Conservation (phyloP, 1,284 basidiomycete genomes). For the Porodaedalea pini region DNA sequence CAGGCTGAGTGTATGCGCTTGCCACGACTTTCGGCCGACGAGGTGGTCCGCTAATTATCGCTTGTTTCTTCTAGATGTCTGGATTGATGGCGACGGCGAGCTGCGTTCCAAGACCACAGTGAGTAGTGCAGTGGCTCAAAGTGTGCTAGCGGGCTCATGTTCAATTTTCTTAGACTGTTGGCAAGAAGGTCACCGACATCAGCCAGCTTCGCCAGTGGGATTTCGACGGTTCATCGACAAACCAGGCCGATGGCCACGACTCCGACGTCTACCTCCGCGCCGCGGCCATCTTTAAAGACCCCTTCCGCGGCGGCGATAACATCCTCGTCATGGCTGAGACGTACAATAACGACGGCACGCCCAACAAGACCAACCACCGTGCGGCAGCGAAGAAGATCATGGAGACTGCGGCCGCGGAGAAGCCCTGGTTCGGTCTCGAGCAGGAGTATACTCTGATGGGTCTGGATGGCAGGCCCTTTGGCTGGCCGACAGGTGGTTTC, state of each 20-base stretch:
- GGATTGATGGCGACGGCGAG: conserved; percentile 91
- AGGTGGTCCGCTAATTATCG: conserved; percentile 26
- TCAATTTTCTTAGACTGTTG: conserved; percentile 57
- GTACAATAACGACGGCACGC: conserved; percentile 99
- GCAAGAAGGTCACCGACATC: conserved; percentile 82
- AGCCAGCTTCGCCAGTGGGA: conserved; percentile 94
- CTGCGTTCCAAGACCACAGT: conserved; percentile 94
- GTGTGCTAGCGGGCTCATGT: not conserved
- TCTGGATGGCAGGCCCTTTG: conserved; percentile 86
- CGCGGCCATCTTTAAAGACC: conserved; percentile 96
- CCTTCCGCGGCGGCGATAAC: conserved; percentile 98
- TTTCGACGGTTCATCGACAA: conserved; percentile 97
- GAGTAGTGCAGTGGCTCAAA: conserved; percentile 26
- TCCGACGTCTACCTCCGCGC: conserved; percentile 99
- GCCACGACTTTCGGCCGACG: conserved; percentile 34
- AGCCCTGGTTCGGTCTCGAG: conserved; percentile 98
- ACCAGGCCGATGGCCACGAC: conserved; percentile 91
- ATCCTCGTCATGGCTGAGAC: conserved; percentile 96
- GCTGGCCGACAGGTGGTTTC: conserved; percentile 99
- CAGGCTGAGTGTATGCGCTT: conserved; percentile 83
- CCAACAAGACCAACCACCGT: conserved; percentile 96
- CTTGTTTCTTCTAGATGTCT: conserved; percentile 66
- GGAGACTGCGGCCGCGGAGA: conserved; percentile 78
- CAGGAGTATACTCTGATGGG: conserved; percentile 99
- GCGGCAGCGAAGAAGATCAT: conserved; percentile 89